Evolutionary conservation across 805 yeast species (phyloP).

Genomic region (Kockiozyma suomiensis): DNA sequence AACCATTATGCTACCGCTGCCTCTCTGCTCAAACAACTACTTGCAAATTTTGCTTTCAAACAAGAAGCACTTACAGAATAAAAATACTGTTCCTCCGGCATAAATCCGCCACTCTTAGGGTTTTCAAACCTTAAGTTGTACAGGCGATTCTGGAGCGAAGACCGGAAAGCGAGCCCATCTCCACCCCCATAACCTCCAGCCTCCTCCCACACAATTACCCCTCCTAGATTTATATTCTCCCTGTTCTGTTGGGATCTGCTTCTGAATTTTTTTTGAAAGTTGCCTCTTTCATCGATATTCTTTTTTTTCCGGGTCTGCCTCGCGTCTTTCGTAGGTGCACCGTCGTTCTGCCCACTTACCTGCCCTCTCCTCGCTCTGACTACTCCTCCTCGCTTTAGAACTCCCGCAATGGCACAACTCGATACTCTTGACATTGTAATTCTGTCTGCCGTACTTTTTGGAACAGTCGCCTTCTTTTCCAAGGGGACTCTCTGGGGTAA

Average conservation of each 20-base stretch:
- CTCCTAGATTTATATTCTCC: too few relatives aligned
- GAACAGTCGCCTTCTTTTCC: conserved; percentile 65
- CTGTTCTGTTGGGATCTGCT: too few relatives aligned
- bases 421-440: conserved; percentile 75
- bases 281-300: too few relatives aligned
- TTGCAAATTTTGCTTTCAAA: too few relatives aligned
- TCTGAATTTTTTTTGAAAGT: too few relatives aligned
- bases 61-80: too few relatives aligned
- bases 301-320: neutral
- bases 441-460: conserved; percentile 64
- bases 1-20: too few relatives aligned
- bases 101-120: neutral
- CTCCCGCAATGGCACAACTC: conserved; percentile 42
- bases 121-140: neutral
- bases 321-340: neutral
- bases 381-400: neutral
- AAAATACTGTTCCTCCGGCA: neutral
- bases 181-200: neutral
- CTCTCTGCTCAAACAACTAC: too few relatives aligned
- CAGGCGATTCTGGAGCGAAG: neutral
- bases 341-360: neutral
- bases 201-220: too few relatives aligned
- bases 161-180: neutral
- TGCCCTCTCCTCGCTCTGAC: neutral
- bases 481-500: conserved; percentile 58